A percentile compares a stretch with the other conserved stretches of the same genome.
These are phyloP conservation scores for Ramicandelaber brevisporus DNA, from an alignment of 192 early-diverging fungal genomes.

Conservation along the genomic window DNA sequence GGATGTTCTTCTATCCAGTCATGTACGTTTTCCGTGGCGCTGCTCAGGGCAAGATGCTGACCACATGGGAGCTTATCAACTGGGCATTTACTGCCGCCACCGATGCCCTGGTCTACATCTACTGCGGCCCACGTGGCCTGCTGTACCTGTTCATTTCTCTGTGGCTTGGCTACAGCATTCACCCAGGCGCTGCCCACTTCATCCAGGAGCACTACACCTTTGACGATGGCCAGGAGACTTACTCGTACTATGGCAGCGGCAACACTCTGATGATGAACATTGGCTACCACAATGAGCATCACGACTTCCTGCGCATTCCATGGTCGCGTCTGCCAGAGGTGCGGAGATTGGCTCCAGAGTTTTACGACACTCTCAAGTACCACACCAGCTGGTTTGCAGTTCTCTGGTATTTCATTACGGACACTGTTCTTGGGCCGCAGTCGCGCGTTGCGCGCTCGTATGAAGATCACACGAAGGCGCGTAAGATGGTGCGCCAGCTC, in stretches of 20 bases:
- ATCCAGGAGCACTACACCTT: constrained; percentile 95
- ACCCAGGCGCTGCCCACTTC: constrained; percentile 88
- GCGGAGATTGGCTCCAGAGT: constrained; percentile 58
- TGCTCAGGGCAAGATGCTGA: constrained; percentile 32
- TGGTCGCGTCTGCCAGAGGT: constrained; percentile 68
- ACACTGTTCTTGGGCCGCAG: constrained; percentile 51
- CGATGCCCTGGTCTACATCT: constrained; percentile 22
- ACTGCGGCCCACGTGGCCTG: constrained; percentile 34
- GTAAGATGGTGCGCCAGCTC: no score
- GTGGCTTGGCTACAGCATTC: constrained; percentile 63
- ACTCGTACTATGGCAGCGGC: constrained; percentile 84
- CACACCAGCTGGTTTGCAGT: constrained; percentile 72
- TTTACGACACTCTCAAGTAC: constrained; percentile 62
- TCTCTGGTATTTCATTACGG: constrained; percentile 57
- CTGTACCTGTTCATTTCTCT: constrained; percentile 39
- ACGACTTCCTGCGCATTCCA: constrained; percentile 75
- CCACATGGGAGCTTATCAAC: constrained; percentile 58
- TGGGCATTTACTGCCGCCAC: constrained; percentile 33
- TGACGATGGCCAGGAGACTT: constrained; percentile 80
- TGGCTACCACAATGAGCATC: constrained; percentile 96
- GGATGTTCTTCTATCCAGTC: constrained; percentile 60
- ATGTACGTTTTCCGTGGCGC: constrained; percentile 66
- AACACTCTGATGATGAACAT: constrained; percentile 83
- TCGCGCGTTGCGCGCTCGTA: constrained; percentile 45
- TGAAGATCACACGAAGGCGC: constrained; percentile 44